Conservation (phyloP, 2,329 filamentous ascomycete species). For the Aspergillus oerlinghausenensis region DNA sequence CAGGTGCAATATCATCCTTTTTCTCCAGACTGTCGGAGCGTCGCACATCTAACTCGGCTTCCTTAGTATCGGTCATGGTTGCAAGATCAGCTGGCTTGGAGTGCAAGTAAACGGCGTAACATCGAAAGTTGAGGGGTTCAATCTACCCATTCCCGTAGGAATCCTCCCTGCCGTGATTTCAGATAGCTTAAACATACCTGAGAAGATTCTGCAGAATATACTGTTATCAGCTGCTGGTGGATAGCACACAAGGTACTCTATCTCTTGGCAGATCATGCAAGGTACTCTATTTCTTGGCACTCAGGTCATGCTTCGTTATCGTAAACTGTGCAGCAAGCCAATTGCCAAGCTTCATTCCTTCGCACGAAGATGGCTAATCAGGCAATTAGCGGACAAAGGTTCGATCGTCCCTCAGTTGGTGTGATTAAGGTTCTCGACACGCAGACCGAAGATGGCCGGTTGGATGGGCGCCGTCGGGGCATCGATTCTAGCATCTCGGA, state of each 20-base stretch:
- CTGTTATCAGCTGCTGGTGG: background rate
- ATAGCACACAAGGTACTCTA: slow-evolving; percentile 4
- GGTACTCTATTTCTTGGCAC: slow-evolving; percentile 9
- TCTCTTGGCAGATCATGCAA: slow-evolving; percentile 5
- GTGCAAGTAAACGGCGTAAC: background rate
- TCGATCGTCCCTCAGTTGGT: background rate
- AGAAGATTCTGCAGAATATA: background rate
- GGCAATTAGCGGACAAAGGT: slow-evolving; percentile 1
- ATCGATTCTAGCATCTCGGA: slow-evolving; percentile 48
- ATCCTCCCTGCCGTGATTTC: background rate
- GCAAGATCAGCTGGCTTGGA: background rate
- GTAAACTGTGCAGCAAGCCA: background rate
- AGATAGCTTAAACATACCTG: background rate
- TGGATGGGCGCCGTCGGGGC: background rate
- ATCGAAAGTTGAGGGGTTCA: background rate
- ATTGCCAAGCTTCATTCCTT: background rate
- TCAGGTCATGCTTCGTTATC: background rate
- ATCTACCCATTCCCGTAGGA: background rate
- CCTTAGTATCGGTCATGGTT: slow-evolving; percentile 14
- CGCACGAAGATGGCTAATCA: background rate
- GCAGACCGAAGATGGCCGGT: background rate
- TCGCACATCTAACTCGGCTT: slow-evolving; percentile 12
- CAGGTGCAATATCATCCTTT: slow-evolving; percentile 14
- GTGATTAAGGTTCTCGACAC: background rate
- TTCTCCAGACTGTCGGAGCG: slow-evolving; percentile 14